Evolutionary conservation across 352 stramenopile species (phyloP).

Genomic region (Globisporangium spinosum): DNA sequence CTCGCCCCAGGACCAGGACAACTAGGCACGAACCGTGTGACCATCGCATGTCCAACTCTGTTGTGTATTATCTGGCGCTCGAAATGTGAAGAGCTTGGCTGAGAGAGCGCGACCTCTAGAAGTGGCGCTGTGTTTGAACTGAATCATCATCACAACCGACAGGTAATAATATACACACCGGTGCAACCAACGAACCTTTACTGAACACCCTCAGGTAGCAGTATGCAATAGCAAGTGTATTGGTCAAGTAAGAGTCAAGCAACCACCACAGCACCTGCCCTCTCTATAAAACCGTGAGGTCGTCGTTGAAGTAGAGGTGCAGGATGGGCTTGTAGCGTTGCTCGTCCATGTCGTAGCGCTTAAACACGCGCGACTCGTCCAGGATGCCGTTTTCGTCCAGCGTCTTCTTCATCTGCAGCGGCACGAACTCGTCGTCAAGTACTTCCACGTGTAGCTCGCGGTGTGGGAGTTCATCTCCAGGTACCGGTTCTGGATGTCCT

Average conservation of each 20-base stretch:
- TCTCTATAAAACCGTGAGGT: constrained; percentile 77
- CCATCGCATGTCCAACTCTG: constrained; percentile 4
- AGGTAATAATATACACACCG: constrained; percentile 5
- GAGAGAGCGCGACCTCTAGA: not conserved
- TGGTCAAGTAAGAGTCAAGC: not conserved
- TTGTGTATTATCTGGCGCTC: not conserved
- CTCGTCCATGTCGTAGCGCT: constrained; percentile 84
- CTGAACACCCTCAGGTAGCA: not conserved
- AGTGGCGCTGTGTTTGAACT: not conserved
- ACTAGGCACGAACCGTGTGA: constrained; percentile 12
- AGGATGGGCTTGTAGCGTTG: constrained; percentile 87
- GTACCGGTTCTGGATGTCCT: constrained; percentile 88
- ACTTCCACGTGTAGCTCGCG: constrained; percentile 92
- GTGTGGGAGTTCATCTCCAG: constrained; percentile 85
- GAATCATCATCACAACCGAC: not conserved
- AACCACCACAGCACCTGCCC: not conserved
- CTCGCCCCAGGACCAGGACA: not conserved
- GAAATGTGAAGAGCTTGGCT: not conserved
- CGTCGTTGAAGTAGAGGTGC: constrained; percentile 93
- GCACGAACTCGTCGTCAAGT: constrained; percentile 85
- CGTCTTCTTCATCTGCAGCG: constrained; percentile 84
- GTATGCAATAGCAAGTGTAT: not conserved
- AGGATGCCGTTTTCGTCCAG: constrained; percentile 86
- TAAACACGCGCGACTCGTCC: constrained; percentile 80
- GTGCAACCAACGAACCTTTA: too few relatives aligned